These are phyloP conservation scores for Blastobotrys peoriensis DNA, from an alignment of 805 yeast genomes.

Conservation along the genomic window DNA sequence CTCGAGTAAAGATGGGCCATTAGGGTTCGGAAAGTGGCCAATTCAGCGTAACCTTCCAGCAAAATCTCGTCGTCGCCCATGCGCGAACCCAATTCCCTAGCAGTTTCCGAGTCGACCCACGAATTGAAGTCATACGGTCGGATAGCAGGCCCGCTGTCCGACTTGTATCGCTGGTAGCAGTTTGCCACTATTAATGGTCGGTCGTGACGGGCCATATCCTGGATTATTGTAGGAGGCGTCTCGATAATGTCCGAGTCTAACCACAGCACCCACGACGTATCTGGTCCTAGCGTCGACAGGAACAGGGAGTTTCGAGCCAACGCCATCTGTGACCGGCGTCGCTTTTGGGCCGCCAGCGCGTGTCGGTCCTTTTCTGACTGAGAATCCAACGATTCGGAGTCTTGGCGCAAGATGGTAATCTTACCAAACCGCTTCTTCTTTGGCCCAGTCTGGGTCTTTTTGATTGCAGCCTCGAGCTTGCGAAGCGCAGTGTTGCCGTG, in stretches of 20 bases:
- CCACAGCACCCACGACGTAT: constrained; percentile 95
- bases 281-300: constrained; percentile 82
- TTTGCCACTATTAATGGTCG: constrained; percentile 88
- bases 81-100: constrained; percentile 61
- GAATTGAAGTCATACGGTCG: constrained; percentile 95
- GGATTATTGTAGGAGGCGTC: constrained; percentile 73
- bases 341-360: constrained; percentile 78
- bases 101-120: constrained; percentile 73
- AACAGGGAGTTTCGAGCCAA: constrained; percentile 87
- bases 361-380: constrained; percentile 88
- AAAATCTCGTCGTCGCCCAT: constrained; percentile 86
- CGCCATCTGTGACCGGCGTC: constrained; percentile 87
- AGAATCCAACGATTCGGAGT: constrained; percentile 61
- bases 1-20: constrained; percentile 85
- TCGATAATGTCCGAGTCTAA: constrained; percentile 92
- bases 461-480: constrained; percentile 68
- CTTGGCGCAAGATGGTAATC: constrained; percentile 87
- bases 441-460: constrained; percentile 59
- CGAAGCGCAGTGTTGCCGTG: constrained; percentile 79
- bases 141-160: constrained; percentile 51
- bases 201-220: constrained; percentile 80
- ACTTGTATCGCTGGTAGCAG: constrained; percentile 81
- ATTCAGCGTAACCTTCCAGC: constrained; percentile 89
- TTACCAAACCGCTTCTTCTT: constrained; percentile 66
- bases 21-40: constrained; percentile 89